Evolutionary conservation across 192 early-diverging fungal genomes (phyloP), one percentile per base, ranked within the genome.

Genomic region (Linnemannia exigua): DNA sequence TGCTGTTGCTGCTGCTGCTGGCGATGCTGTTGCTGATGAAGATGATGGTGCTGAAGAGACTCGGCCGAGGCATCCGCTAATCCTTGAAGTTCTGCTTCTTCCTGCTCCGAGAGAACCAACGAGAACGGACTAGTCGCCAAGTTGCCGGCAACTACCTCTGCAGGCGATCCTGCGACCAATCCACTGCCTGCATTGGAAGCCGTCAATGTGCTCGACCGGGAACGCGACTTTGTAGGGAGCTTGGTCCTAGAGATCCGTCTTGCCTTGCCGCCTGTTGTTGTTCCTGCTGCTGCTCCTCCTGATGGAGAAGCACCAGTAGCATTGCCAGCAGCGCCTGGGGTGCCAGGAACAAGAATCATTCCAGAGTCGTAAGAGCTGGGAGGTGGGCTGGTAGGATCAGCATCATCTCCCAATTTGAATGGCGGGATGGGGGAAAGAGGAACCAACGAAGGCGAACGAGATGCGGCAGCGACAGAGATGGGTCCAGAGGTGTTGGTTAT

Each of bases 301-400:
- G 70, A 46, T 14, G 41, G 37, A 0, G 72, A 33, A 15, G 41
- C 72, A 48, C 61, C 72, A 33, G 48, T 50, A 1, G 58, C 70
- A 11, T 58, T 41, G 41, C 38, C 66, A 6, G 75, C 44, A 17
- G 75, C 75, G 25, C 52, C 47, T 19, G 69, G 58, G 6, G 74
- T 72, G 46, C 74, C 69, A 19, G 82, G 76, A 20, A 86, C 58
- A 28, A 86, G 15, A 37, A 80, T 86, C 74, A 86, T 50, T 5
- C 84, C 84, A 17, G 84, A 80, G 20, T 86, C 84, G 36, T 80
- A 86, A n/a, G 84, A 70, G n/a, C 70, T 74, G 7, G 74, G 76
- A 16, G 84, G 74, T 44, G 84, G 77, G 25, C 61, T 66, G 6
- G 15, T 46, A 25, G 70, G 14, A 46, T 79, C 74, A 20, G 67